These are phyloP conservation scores for Suillus subaureus DNA, from an alignment of 768 basidiomycete species.

Conservation along the genomic window DNA sequence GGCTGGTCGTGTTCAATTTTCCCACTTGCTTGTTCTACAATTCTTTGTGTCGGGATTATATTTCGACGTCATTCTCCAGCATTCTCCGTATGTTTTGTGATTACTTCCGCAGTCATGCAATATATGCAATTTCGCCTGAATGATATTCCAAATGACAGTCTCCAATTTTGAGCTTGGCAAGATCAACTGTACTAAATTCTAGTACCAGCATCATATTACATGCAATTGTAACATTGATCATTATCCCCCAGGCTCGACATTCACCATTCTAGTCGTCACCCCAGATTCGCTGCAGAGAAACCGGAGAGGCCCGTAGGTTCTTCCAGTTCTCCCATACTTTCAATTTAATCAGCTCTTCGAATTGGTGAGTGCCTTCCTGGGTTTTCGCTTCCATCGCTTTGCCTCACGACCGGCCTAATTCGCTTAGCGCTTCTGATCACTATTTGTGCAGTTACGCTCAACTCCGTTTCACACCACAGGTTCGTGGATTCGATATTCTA, in stretches of 20 bases:
- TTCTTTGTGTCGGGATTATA: background rate
- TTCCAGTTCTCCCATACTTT: background rate
- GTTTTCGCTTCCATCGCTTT: background rate
- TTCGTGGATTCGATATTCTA: background rate
- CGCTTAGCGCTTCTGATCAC: background rate
- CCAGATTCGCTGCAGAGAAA: background rate
- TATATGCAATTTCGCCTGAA: background rate
- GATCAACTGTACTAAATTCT: background rate
- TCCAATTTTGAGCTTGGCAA: background rate
- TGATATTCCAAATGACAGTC: background rate
- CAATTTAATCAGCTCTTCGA: background rate
- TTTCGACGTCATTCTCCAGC: background rate
- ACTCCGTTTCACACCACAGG: background rate
- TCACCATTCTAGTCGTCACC: background rate
- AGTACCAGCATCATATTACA: background rate
- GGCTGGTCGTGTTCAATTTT: background rate
- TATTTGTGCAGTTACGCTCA: background rate
- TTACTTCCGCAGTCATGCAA: background rate
- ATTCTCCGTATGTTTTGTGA: background rate
- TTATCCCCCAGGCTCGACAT: background rate
- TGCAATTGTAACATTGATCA: background rate
- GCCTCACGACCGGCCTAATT: conserved; percentile 1
- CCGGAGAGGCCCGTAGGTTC: conserved; percentile 1
- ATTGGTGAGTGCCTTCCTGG: background rate
- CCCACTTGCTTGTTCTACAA: background rate